phyloP scores from a whole-genome alignment of 1,284 basidiomycete genomes.

The Marasmius fiardii region DNA sequence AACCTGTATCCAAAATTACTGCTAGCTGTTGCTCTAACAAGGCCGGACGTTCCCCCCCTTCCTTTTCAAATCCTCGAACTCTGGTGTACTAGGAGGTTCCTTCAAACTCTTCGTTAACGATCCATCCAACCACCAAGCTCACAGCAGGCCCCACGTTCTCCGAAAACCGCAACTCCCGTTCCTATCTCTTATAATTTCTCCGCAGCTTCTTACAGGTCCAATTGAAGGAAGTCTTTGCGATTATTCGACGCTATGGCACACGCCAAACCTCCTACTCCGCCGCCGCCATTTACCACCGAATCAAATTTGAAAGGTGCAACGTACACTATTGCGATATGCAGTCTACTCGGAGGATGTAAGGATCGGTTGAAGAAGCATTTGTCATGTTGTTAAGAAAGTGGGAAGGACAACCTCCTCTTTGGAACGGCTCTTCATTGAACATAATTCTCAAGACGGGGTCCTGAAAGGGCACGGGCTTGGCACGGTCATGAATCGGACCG shows the following conservation, averaged over 20 bases:
- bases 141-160: slow-evolving; percentile 21
- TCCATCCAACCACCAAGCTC: slow-evolving; percentile 17
- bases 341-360: no score
- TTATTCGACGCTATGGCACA: slow-evolving; percentile 18
- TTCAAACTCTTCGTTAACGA: slow-evolving; percentile 15
- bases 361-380: no score
- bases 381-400: no score
- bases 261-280: slow-evolving; percentile 22
- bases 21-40: no score
- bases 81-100: slow-evolving; percentile 16
- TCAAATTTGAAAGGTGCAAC: neutral
- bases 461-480: no score
- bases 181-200: slow-evolving; percentile 21
- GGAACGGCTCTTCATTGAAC: no score
- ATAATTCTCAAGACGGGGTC: no score
- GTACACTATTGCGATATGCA: slow-evolving; percentile 10
- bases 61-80: no score
- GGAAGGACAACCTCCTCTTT: no score
- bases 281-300: slow-evolving; percentile 15
- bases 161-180: slow-evolving; percentile 23
- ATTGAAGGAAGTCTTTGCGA: slow-evolving; percentile 11
- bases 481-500: no score
- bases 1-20: no score
- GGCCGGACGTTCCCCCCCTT: no score
- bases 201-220: slow-evolving; percentile 22